Base-by-base conservation (phyloP, 108 stramenopile species). In the Asterionellopsis glacialis region DNA sequence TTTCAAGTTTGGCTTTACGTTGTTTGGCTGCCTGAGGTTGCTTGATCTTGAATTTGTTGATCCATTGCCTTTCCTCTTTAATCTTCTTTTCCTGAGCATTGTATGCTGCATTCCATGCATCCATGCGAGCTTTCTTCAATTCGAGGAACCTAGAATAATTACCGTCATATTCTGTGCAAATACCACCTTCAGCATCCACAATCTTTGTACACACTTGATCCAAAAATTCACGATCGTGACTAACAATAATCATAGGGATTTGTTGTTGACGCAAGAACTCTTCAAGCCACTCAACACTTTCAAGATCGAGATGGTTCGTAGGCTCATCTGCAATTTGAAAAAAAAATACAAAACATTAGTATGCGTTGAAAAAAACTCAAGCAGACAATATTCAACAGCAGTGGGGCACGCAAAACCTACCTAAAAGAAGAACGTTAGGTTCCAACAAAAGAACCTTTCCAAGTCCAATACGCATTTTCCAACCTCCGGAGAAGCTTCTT, bases 401-500 rank as follows among this genome's bases (percentile, higher is more conserved):
- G 55, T 21, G 33, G 5, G 14, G 64, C 77, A 83, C 94, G 51
- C 33, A 7, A 33, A 33, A 7, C 33, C 7, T 33, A 33, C 33
- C 33, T 33, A 98, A 70, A 10, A 98, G 69, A 6, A 99, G 74
- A 27, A 99, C 79, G 62, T 97, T 94, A 11, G 98, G 97, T 57
- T 96, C 94, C 59, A 87, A 63, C 12, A 96, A 74, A 62, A 98
- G 56, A 7, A 97, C 95, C 72, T 97, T 97, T 28, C 95, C 98
- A 38, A 98, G 80, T n/a, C 96, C 98, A 57, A 97, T 96, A 33
- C 98, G 71, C 98, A 98, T 98, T 54, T 96, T 97, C 98, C 98
- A 98, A 0, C 98, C 98, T 16, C 98, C 98, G 9, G 84, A 87
- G 65, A 98, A 98, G 65, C 85, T 84, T 9, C 79, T 75, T n/a